phyloP scores from a whole-genome alignment of 2,329 filamentous ascomycete species.

The Neopestalotiopsis sp. region DNA sequence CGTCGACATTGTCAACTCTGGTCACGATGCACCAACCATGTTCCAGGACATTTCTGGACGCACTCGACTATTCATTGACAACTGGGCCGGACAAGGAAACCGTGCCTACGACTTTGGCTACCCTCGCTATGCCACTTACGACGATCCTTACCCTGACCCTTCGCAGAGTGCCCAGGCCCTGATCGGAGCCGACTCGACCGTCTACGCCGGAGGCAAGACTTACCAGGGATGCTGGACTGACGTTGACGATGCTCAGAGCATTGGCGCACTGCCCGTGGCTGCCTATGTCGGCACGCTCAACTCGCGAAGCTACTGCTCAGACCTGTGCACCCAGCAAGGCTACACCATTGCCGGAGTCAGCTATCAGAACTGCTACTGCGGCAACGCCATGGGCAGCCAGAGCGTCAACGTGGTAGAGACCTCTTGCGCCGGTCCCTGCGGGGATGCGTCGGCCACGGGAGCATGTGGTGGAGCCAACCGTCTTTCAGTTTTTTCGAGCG shows the following conservation, averaged over 20 bases:
- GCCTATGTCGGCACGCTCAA: conserved; percentile 15
- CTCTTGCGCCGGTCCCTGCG: conserved; percentile 16
- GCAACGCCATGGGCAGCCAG: conserved; percentile 19
- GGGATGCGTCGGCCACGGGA: background rate
- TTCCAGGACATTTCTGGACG: conserved; percentile 17
- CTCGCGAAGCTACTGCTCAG: conserved; percentile 18
- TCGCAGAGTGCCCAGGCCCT: conserved; percentile 6
- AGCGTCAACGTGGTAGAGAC: conserved; percentile 14
- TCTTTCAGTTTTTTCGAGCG: conserved; percentile 16
- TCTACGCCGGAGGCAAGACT: conserved; percentile 17
- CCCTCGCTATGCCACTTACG: conserved; percentile 16
- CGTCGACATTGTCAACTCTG: conserved; percentile 19
- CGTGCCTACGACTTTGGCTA: conserved; percentile 18
- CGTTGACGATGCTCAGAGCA: conserved; percentile 18
- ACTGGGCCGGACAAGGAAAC: conserved; percentile 18
- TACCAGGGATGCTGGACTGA: conserved; percentile 17
- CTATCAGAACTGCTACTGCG: conserved; percentile 19
- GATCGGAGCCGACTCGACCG: conserved; percentile 11
- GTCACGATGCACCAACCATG: conserved; percentile 21
- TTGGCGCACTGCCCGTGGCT: conserved; percentile 11
- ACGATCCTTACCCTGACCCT: conserved; percentile 21
- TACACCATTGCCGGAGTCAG: conserved; percentile 18
- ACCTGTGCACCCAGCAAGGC: conserved; percentile 10
- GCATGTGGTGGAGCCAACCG: conserved; percentile 17
- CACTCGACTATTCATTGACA: conserved; percentile 22